Evolutionary conservation across 2,329 filamentous ascomycete species (phyloP), one percentile per base, ranked within the genome.

Genomic region (Curvularia verruculosa): DNA sequence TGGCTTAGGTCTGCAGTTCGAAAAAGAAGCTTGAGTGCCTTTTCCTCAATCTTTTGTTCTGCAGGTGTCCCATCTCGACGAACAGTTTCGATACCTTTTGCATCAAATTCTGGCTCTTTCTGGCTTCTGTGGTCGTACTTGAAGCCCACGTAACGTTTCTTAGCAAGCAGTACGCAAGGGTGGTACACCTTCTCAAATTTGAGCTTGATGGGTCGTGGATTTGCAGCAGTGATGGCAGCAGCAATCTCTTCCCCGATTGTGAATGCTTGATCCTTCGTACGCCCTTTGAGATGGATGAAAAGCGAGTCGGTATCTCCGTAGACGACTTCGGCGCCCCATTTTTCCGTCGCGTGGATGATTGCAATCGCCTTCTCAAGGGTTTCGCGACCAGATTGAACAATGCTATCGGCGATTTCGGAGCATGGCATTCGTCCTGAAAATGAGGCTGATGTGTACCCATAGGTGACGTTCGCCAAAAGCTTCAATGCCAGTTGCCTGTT

Each of bases 121-220:
- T 99, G 95, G 15, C 84, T 81, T 36, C 84, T 85, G 64, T 83
- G 85, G 72, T 99, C 95, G 78, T 96, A 99, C 74, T 96, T 97
- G 82, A 96, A 97, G 5, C 96, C 96, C 3, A 98, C 96, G 68
- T 99, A 99, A 53, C 95, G 89, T 74, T 99, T 99, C 80, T 99
- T 99, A 18, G 96, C 92, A 0, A 99, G 84, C 4, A 99, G 83
- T 0, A 98, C 87, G 72, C 94, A 98, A 0, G 96, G 95, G 62
- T 96, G 90, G 76, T 99, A 99, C 1, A 99, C 94, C 68, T 99
- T 99, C 74, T 99, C 95, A 66, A 99, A 97, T 74, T 98, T 98
- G 61, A 99, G 88, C 77, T 96, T 98, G 65, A 99, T 82, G 0
- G 95, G 95, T 1, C 89, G 86, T 2, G 95, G 96, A 70, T 97